Evolutionary conservation across 768 basidiomycete species (phyloP).

Genomic region (Mycena latifolia): DNA sequence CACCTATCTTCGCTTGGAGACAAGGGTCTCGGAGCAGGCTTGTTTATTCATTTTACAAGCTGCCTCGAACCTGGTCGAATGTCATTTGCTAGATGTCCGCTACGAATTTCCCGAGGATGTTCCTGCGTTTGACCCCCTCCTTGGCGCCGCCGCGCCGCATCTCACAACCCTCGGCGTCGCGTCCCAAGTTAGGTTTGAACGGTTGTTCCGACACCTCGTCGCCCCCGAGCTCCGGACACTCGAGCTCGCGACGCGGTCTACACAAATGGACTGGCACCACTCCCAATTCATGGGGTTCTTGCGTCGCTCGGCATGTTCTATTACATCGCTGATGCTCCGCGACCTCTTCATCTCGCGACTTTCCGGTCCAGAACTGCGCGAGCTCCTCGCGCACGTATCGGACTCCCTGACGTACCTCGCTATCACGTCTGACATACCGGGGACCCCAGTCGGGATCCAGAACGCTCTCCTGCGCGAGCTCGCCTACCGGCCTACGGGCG

Average conservation of each 20-base stretch:
- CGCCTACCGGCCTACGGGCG: slow-evolving; percentile 1
- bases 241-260: slow-evolving; percentile 30
- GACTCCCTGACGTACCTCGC: slow-evolving; percentile 21
- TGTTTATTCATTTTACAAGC: slow-evolving; percentile 25
- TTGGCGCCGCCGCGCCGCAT: slow-evolving; percentile 4
- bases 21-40: slow-evolving; percentile 18
- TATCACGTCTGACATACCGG: slow-evolving; percentile 33
- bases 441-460: slow-evolving; percentile 24
- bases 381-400: slow-evolving; percentile 18
- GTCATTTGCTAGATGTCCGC: slow-evolving; percentile 26
- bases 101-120: slow-evolving; percentile 10
- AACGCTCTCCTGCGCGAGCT: slow-evolving; percentile 16
- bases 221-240: slow-evolving; percentile 18
- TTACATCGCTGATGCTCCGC: slow-evolving; percentile 26
- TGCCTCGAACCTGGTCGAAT: slow-evolving; percentile 25
- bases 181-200: slow-evolving; percentile 23
- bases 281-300: slow-evolving; percentile 30
- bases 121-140: slow-evolving; percentile 17
- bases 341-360: slow-evolving; percentile 30
- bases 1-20: slow-evolving; percentile 24
- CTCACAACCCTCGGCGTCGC: slow-evolving; percentile 19
- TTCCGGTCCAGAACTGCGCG: slow-evolving; percentile 3
- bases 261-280: slow-evolving; percentile 31
- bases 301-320: slow-evolving; percentile 21
- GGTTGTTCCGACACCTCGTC: slow-evolving; percentile 17